Percentiles rank a stretch among this genome's conserved stretches.
Evolutionary conservation across 306 rosid species (phyloP).

Genomic region (Potentilla sterilis): DNA sequence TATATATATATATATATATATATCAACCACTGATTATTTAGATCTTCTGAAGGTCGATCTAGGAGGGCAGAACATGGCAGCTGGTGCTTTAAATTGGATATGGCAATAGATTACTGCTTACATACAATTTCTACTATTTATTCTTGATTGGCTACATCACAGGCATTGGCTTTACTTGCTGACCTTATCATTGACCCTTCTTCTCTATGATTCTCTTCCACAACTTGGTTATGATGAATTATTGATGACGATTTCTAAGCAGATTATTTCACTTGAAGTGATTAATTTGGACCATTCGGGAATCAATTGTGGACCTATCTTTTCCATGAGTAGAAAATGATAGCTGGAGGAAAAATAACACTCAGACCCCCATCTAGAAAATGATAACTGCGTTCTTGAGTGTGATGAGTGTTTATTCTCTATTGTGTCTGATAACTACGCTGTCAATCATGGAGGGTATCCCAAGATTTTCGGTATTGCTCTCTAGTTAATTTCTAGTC

Average conservation of each 20-base stretch:
- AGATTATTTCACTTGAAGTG: not conserved
- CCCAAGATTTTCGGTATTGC: not conserved
- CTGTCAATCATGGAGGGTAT: not conserved
- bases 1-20: no score
- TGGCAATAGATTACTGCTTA: not conserved
- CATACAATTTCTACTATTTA: not conserved
- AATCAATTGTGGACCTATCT: not conserved
- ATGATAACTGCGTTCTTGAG: not conserved
- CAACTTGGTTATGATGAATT: conserved; percentile 6
- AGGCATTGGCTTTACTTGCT: not conserved
- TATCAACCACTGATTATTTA: no score
- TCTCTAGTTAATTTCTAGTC: not conserved
- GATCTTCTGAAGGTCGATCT: not conserved
- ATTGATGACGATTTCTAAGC: not conserved
- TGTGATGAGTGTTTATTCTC: not conserved
- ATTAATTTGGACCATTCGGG: conserved; percentile 9
- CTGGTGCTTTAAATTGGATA: conserved; percentile 1
- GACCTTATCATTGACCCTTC: conserved; percentile 9
- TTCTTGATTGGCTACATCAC: not conserved
- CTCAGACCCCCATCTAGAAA: not conserved
- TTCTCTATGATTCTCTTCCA: conserved; percentile 5
- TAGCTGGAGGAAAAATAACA: not conserved
- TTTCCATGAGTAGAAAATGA: conserved; percentile 19
- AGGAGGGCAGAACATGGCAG: not conserved
- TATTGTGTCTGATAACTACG: not conserved